Evolutionary conservation across 2,329 filamentous ascomycete genomes (phyloP).

Genomic region (Colletotrichum graminicola): DNA sequence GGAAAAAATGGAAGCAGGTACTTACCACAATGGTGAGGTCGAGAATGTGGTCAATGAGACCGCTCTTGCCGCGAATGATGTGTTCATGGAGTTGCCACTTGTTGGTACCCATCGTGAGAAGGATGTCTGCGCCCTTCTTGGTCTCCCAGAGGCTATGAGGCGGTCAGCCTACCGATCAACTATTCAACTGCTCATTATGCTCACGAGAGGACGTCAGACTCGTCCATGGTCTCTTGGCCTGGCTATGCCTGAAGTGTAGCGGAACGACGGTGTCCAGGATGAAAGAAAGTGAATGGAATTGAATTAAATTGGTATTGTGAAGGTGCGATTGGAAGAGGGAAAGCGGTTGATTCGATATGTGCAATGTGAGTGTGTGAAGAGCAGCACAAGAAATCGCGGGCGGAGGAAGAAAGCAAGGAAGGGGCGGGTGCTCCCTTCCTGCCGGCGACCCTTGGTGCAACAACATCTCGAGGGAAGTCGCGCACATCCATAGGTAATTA

Average conservation of each 20-base stretch:
- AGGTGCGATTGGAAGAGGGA: background rate
- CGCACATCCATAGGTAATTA: too few relatives aligned
- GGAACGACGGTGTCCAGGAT: too few relatives aligned
- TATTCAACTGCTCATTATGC: background rate
- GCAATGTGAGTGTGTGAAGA: background rate
- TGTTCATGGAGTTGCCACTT: slow-evolving; percentile 25
- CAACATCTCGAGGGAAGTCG: too few relatives aligned
- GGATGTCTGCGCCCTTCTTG: background rate
- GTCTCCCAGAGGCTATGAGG: slow-evolving; percentile 18
- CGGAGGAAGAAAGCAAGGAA: background rate
- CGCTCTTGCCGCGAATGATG: slow-evolving; percentile 15
- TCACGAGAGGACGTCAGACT: slow-evolving; percentile 5
- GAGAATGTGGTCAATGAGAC: slow-evolving; percentile 6
- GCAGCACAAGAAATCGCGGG: background rate
- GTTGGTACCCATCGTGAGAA: slow-evolving; percentile 4
- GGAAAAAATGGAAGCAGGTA: too few relatives aligned
- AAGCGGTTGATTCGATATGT: background rate
- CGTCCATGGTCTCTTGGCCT: background rate
- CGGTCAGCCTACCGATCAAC: background rate
- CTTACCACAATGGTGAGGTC: background rate
- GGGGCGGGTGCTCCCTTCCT: background rate
- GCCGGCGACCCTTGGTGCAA: background rate
- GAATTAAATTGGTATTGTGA: too few relatives aligned
- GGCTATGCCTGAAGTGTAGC: background rate
- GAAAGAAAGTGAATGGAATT: background rate